These are phyloP conservation scores for Domatiomyces catenatus DNA, from an alignment of 2,329 filamentous ascomycete species.

Conservation along the genomic window DNA sequence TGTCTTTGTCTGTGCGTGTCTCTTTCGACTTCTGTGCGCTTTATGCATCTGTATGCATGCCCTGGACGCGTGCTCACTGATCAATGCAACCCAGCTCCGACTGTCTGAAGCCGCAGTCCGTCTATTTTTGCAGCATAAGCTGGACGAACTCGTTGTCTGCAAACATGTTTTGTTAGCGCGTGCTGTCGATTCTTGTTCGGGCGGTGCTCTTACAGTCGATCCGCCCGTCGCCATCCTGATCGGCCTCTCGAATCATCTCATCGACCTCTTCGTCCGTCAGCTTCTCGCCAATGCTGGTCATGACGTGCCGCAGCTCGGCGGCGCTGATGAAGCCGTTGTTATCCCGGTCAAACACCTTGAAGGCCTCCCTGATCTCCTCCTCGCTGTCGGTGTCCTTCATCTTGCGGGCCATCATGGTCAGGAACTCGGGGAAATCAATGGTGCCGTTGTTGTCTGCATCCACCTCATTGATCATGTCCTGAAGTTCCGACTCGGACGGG, in stretches of 20 bases:
- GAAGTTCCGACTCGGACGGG: constrained; percentile 74
- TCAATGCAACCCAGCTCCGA: too few relatives aligned
- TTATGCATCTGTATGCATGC: background rate
- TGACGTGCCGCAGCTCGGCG: constrained; percentile 74
- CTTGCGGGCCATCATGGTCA: constrained; percentile 88
- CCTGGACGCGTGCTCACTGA: background rate
- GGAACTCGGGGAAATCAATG: constrained; percentile 80
- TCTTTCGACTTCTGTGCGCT: background rate
- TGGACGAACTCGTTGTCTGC: constrained; percentile 84
- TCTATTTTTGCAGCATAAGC: constrained; percentile 92
- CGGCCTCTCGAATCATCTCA: constrained; percentile 84
- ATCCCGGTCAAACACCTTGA: constrained; percentile 81
- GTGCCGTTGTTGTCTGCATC: constrained; percentile 87
- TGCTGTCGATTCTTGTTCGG: background rate
- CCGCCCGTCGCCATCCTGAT: constrained; percentile 75
- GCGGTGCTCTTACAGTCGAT: constrained; percentile 56
- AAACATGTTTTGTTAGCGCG: background rate
- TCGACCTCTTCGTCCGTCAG: constrained; percentile 81
- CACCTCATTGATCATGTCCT: constrained; percentile 91
- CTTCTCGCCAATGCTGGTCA: constrained; percentile 86
- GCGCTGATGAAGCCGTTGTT: constrained; percentile 88
- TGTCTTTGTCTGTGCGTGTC: too few relatives aligned
- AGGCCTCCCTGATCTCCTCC: constrained; percentile 78
- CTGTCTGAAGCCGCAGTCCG: background rate
- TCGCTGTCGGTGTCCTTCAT: constrained; percentile 90